Percentiles rank a stretch among this genome's conserved stretches.
These are phyloP conservation scores for Phialophora expanda DNA, from an alignment of 2,329 filamentous ascomycete genomes.

Conservation along the genomic window DNA sequence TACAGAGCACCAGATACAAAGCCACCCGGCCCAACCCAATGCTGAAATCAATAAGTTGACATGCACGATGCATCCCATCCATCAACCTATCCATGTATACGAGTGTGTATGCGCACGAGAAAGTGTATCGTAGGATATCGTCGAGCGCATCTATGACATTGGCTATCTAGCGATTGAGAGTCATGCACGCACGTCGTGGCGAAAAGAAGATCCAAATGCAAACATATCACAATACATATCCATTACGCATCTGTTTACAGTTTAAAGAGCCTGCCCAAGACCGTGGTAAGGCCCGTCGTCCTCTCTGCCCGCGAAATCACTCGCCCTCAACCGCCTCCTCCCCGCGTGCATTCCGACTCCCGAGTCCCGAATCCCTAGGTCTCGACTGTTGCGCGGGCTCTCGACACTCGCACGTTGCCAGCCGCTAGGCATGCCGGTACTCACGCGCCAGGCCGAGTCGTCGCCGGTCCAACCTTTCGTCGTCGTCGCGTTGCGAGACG, in stretches of 20 bases:
- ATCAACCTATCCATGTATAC: too few relatives aligned
- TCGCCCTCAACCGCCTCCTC: conserved; percentile 20
- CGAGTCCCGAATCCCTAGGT: conserved; percentile 12
- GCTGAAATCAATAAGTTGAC: too few relatives aligned
- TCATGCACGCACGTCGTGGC: too few relatives aligned
- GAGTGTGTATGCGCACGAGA: too few relatives aligned
- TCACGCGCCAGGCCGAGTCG: conserved; percentile 31
- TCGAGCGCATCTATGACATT: too few relatives aligned
- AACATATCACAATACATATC: neutral
- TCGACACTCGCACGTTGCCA: conserved; percentile 29
- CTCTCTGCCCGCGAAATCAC: conserved; percentile 15
- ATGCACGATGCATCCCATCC: too few relatives aligned
- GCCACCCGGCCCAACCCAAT: too few relatives aligned
- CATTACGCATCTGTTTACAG: neutral
- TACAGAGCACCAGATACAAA: too few relatives aligned
- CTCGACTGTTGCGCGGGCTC: conserved; percentile 20
- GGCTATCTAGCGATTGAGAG: too few relatives aligned
- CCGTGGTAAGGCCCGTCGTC: conserved; percentile 3
- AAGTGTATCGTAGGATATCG: too few relatives aligned
- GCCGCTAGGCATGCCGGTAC: conserved; percentile 32
- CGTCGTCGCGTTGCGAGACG: neutral
- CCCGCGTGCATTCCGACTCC: neutral
- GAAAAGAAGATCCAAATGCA: neutral
- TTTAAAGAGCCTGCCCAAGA: conserved; percentile 17
- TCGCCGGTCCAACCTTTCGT: conserved; percentile 11